Conservation (phyloP, 371 early-diverging fungal genomes). For the Mucor racemosus region DNA sequence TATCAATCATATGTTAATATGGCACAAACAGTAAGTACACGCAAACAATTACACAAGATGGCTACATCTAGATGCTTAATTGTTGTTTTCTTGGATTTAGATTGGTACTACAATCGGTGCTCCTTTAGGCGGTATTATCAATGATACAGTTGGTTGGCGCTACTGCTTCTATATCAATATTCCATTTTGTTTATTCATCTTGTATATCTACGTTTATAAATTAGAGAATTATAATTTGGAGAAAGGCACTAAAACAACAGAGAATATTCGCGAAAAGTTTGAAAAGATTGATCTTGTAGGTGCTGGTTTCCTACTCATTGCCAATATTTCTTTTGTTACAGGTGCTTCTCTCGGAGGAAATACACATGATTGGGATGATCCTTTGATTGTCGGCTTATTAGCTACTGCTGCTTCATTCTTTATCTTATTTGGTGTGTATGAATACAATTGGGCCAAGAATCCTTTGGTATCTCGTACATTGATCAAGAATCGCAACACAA, state of each 20-base stretch:
- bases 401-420: conserved; percentile 47
- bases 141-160: conserved; percentile 63
- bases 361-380: conserved; percentile 64
- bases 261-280: conserved; percentile 29
- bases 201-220: conserved; percentile 31
- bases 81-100: too few relatives aligned
- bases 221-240: conserved; percentile 38
- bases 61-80: neutral
- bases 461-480: conserved; percentile 62
- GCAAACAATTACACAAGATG: neutral
- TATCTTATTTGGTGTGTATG: conserved; percentile 53
- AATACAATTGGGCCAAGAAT: conserved; percentile 61
- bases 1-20: conserved; percentile 49
- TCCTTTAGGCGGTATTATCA: conserved; percentile 58
- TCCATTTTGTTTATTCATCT: conserved; percentile 61
- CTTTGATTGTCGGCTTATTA: conserved; percentile 56
- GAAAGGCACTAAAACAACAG: conserved; percentile 6
- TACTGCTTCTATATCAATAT: conserved; percentile 77
- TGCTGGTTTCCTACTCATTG: conserved; percentile 46
- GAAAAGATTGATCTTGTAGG: conserved; percentile 68
- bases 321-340: conserved; percentile 59
- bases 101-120: conserved; percentile 44
- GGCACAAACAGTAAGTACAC: conserved; percentile 40
- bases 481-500: conserved; percentile 39
- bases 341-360: conserved; percentile 67